Evolutionary conservation across 1,284 basidiomycete genomes (phyloP), one percentile per base, ranked within the genome.

Genomic region (Boletus nobilissimus): DNA sequence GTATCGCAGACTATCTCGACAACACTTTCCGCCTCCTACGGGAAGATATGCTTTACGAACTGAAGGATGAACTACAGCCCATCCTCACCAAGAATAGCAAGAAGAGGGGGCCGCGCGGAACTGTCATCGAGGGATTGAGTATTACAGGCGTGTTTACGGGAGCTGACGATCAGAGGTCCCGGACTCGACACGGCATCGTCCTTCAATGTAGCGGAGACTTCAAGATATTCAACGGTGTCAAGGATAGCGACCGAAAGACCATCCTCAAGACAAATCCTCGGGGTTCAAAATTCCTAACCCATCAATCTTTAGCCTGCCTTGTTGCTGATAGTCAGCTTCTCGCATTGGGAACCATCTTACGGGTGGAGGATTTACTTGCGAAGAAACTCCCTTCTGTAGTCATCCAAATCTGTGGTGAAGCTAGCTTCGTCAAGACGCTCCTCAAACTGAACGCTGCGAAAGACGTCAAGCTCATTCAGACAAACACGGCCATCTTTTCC

Each of bases 21-120:
- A 93, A 92, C 74, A 92, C 92, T 75, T 94, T 92, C 80, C 89
- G 93, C 16, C 85, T 94, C 18, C 83, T 93, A 19, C 85, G 93
- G 6, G 93, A 94, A 80, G 93, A 94, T 74, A 92, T 94, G 91
- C 77, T 94, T 5, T 86, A 89, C 78, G 92, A 94, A 80, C 87
- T 94, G 82, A 87, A 88, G 38, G 93, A 94, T 34, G 93, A 93
- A 78, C 79, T 93, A 13, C 87, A 89, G 67, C 86, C 89, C 26
- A 87, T 86, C 2, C 77, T 86, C 6, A 86, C 86, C 18, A 86
- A 87, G 83, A 89, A 90, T 16, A 87, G 86, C 22, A 87, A 87
- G 84, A 92, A 90, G 82, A 89, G 88, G 77, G 89, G 84, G 19
- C 87, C 86, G 67, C 86, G 89, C 7, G 89, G 89, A 0, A 77